phyloP scores from a whole-genome alignment of 2,329 filamentous ascomycete genomes.

The Colletotrichum sp. region DNA sequence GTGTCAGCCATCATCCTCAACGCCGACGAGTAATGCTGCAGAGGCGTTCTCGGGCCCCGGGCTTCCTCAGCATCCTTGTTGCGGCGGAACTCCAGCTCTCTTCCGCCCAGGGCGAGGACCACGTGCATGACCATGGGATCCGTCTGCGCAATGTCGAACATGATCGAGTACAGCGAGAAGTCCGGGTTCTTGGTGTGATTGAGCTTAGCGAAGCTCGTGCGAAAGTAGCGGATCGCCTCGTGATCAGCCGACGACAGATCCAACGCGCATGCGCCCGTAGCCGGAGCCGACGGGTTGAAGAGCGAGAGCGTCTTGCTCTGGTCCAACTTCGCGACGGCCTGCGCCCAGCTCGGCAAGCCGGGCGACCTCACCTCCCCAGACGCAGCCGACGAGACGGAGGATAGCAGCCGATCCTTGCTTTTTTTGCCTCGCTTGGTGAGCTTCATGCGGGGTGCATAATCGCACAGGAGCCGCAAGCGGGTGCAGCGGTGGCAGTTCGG shows the following conservation, averaged over 20 bases:
- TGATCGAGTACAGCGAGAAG: slow-evolving; percentile 38
- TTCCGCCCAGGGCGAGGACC: slow-evolving; percentile 35
- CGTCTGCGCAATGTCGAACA: slow-evolving; percentile 35
- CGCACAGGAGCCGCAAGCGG: slow-evolving; percentile 30
- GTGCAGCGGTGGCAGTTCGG: slow-evolving; percentile 31
- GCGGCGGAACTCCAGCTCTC: slow-evolving; percentile 33
- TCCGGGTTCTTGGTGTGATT: slow-evolving; percentile 41
- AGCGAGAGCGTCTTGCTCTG: slow-evolving; percentile 4
- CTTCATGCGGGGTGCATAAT: slow-evolving; percentile 28
- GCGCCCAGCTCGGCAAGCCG: slow-evolving; percentile 6
- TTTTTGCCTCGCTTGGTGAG: neutral
- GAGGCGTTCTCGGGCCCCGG: slow-evolving; percentile 15
- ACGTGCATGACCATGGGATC: slow-evolving; percentile 42
- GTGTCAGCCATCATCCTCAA: slow-evolving; percentile 35
- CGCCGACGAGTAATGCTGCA: slow-evolving; percentile 35
- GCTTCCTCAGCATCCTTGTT: slow-evolving; percentile 8
- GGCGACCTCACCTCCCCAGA: neutral
- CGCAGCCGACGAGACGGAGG: neutral
- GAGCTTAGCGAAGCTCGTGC: slow-evolving; percentile 36
- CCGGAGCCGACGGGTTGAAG: slow-evolving; percentile 17
- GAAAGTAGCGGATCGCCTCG: slow-evolving; percentile 39
- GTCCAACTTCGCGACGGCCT: neutral
- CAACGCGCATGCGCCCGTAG: slow-evolving; percentile 25
- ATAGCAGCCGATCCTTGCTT: slow-evolving; percentile 4
- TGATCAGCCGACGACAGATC: slow-evolving; percentile 33